phyloP scores from a whole-genome alignment of 345 rosid species.

The Camelina laxa region DNA sequence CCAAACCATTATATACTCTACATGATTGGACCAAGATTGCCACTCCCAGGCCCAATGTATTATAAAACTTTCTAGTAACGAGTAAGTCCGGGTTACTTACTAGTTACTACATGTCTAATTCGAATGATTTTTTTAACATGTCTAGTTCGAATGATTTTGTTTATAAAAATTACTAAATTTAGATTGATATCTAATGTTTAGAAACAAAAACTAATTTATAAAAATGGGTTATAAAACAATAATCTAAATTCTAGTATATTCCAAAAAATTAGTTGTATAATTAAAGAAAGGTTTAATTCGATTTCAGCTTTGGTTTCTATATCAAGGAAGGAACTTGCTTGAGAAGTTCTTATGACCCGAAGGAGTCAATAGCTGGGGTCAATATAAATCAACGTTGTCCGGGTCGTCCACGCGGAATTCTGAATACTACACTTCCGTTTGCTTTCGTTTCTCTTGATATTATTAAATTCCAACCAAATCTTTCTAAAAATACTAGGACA shows the following conservation, averaged over 20 bases:
- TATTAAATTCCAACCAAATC: constrained; percentile 12
- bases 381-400: constrained; percentile 7
- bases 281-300: background rate
- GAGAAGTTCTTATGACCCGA: constrained; percentile 22
- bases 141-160: background rate
- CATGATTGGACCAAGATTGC: background rate
- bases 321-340: constrained; percentile 18
- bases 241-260: background rate
- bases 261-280: background rate
- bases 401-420: constrained; percentile 6
- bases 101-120: no score
- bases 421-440: background rate
- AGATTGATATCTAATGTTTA: background rate
- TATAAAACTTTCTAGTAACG: no score
- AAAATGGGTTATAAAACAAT: background rate
- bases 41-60: background rate
- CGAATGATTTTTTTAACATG: background rate
- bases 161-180: background rate
- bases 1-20: background rate
- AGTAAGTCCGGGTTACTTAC: no score
- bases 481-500: background rate
- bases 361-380: background rate
- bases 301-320: background rate
- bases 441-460: background rate
- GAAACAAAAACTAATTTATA: background rate